phyloP scores from a whole-genome alignment of 2,329 filamentous ascomycete genomes.

The Pyrenophora seminiperda region DNA sequence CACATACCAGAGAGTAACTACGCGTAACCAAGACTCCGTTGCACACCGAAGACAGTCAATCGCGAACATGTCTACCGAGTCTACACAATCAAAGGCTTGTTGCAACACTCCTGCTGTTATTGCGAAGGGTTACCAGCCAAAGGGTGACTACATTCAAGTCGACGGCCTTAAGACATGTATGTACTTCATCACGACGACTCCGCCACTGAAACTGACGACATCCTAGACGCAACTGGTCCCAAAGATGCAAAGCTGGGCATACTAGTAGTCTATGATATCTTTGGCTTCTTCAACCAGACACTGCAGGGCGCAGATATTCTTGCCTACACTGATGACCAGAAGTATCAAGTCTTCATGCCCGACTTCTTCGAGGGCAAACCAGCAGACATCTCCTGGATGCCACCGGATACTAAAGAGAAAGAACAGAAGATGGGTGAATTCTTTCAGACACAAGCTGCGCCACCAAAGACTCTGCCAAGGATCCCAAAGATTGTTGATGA shows the following conservation, averaged over 20 bases:
- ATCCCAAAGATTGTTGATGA: conserved; percentile 62
- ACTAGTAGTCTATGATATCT: conserved; percentile 66
- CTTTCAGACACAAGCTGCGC: conserved; percentile 62
- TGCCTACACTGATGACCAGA: conserved; percentile 62
- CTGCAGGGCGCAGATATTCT: conserved; percentile 68
- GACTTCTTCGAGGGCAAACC: conserved; percentile 86
- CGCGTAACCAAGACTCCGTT: not conserved
- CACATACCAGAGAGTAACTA: not conserved
- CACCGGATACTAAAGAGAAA: conserved; percentile 65
- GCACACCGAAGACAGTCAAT: conserved; percentile 12
- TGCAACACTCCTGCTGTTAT: conserved; percentile 59
- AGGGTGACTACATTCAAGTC: conserved; percentile 64
- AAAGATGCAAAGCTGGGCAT: conserved; percentile 62
- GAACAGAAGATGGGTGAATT: conserved; percentile 64
- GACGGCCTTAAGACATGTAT: conserved; percentile 67
- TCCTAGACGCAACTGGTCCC: conserved; percentile 60
- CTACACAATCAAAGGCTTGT: conserved; percentile 47
- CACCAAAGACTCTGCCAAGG: conserved; percentile 61
- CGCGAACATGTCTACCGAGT: conserved; percentile 43
- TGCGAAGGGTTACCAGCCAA: conserved; percentile 58
- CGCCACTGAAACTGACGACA: not conserved
- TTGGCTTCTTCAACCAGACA: conserved; percentile 68
- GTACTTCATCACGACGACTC: conserved; percentile 15
- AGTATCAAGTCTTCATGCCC: conserved; percentile 87
- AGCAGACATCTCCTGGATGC: conserved; percentile 65